Percentiles rank a stretch among this genome's conserved stretches.
Evolutionary conservation across 2,329 filamentous ascomycete species (phyloP).

Genomic region (Pseudogymnoascus sp.): DNA sequence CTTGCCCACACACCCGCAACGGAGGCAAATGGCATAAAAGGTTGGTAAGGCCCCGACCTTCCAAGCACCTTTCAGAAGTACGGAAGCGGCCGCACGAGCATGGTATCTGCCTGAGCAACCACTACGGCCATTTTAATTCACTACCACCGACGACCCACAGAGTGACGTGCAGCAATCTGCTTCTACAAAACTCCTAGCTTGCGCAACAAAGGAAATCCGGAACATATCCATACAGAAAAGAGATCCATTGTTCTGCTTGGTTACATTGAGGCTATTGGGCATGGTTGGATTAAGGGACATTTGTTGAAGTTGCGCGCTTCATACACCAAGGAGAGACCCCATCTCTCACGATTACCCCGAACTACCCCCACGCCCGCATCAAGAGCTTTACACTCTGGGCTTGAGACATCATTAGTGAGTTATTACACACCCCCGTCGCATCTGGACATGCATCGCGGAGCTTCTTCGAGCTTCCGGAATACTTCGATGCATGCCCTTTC

Average conservation of each 20-base stretch:
- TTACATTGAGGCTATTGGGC: neutral
- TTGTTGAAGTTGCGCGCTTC: slow-evolving; percentile 8
- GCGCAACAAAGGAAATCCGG: neutral
- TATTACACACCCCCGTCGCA: neutral
- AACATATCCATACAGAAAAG: neutral
- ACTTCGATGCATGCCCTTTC: neutral
- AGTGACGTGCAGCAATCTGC: neutral
- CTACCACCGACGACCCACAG: neutral
- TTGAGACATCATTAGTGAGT: slow-evolving; percentile 1
- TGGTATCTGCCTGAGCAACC: slow-evolving; percentile 6
- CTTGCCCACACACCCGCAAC: neutral
- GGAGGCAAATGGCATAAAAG: slow-evolving; percentile 7
- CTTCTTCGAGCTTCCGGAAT: neutral
- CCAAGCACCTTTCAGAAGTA: slow-evolving; percentile 6
- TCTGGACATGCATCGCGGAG: neutral
- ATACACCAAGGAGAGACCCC: neutral
- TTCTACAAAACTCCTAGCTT: neutral
- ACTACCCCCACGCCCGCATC: neutral
- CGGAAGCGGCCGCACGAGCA: slow-evolving; percentile 7
- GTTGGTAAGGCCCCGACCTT: slow-evolving; percentile 5
- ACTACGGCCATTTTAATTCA: slow-evolving; percentile 7
- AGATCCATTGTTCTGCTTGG: neutral
- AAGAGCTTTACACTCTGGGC: neutral
- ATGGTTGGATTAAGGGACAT: neutral
- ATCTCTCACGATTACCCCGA: neutral